Percentiles rank a stretch among this genome's conserved stretches.
phyloP scores from a whole-genome alignment of 1,284 basidiomycete genomes.

The Termitomyces sp. region DNA sequence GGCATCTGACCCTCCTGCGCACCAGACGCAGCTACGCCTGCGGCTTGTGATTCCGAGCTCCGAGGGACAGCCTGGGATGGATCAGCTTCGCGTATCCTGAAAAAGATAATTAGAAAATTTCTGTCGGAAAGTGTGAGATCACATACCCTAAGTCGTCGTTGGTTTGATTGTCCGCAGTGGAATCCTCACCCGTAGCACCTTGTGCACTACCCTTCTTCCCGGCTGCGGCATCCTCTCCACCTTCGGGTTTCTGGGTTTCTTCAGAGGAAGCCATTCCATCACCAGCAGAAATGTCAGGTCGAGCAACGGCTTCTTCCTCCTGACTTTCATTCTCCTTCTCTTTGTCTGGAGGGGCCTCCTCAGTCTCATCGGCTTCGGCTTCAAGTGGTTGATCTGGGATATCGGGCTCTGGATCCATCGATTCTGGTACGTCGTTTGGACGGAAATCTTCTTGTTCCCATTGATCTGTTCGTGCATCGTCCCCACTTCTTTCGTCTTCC shows the following conservation, averaged over 20 bases:
- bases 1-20: slow-evolving; percentile 42
- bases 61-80: slow-evolving; percentile 24
- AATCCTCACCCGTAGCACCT: slow-evolving; percentile 26
- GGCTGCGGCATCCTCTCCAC: slow-evolving; percentile 27
- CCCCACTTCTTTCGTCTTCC: slow-evolving; percentile 27
- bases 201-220: slow-evolving; percentile 30
- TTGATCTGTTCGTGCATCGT: slow-evolving; percentile 39
- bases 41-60: slow-evolving; percentile 25
- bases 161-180: slow-evolving; percentile 25
- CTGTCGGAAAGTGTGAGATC: background rate
- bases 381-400: slow-evolving; percentile 37
- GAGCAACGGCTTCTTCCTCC: slow-evolving; percentile 35
- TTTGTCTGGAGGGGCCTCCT: slow-evolving; percentile 18
- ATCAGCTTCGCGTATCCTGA: slow-evolving; percentile 20
- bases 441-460: slow-evolving; percentile 39
- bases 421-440: slow-evolving; percentile 29
- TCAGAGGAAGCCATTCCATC: slow-evolving; percentile 30
- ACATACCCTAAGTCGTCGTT: slow-evolving; percentile 29
- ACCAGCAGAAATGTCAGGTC: slow-evolving; percentile 36
- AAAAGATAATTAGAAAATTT: slow-evolving; percentile 5
- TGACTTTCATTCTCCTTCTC: slow-evolving; percentile 25
- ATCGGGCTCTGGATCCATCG: slow-evolving; percentile 29
- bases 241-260: slow-evolving; percentile 26
- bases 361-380: slow-evolving; percentile 14
- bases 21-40: slow-evolving; percentile 37